Conservation (phyloP, 106 monocot species). For the Dioscorea zingiberensis region DNA sequence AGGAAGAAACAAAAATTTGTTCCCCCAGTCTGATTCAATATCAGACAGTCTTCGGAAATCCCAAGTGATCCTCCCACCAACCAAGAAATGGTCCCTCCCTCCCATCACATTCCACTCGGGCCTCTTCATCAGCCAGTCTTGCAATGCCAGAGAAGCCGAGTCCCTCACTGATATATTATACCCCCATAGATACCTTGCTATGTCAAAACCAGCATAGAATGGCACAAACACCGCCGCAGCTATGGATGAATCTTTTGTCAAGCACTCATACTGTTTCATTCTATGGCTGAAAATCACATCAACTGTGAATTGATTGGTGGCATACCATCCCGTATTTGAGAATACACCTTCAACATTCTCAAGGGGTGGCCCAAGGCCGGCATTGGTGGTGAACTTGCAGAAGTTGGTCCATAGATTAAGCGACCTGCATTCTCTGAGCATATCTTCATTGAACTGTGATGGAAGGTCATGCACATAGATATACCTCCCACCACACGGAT, state of each 20-base stretch:
- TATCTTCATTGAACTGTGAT: conserved; percentile 58
- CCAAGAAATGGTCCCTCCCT: conserved; percentile 76
- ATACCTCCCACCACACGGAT: conserved; percentile 77
- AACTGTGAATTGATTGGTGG: conserved; percentile 80
- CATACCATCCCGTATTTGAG: conserved; percentile 79
- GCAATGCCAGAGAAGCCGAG: conserved; percentile 52
- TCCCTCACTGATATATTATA: conserved; percentile 55
- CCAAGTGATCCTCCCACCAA: conserved; percentile 80
- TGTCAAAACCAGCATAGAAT: conserved; percentile 85
- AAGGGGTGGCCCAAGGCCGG: conserved; percentile 67
- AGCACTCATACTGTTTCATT: conserved; percentile 89
- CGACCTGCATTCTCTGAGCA: conserved; percentile 53
- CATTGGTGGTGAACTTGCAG: conserved; percentile 70
- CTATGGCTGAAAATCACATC: conserved; percentile 81
- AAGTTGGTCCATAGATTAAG: conserved; percentile 79
- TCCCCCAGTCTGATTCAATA: conserved; percentile 63
- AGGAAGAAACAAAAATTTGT: conserved; percentile 66
- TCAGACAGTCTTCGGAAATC: conserved; percentile 71
- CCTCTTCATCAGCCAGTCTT: conserved; percentile 67
- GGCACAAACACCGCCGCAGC: conserved; percentile 85
- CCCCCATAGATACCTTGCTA: conserved; percentile 75
- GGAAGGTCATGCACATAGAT: conserved; percentile 87
- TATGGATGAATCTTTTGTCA: conserved; percentile 75
- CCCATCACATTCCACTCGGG: conserved; percentile 80
- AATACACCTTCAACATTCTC: conserved; percentile 63